Conservation (phyloP, 768 basidiomycete genomes). For the Hemileccinum rubropunctum region DNA sequence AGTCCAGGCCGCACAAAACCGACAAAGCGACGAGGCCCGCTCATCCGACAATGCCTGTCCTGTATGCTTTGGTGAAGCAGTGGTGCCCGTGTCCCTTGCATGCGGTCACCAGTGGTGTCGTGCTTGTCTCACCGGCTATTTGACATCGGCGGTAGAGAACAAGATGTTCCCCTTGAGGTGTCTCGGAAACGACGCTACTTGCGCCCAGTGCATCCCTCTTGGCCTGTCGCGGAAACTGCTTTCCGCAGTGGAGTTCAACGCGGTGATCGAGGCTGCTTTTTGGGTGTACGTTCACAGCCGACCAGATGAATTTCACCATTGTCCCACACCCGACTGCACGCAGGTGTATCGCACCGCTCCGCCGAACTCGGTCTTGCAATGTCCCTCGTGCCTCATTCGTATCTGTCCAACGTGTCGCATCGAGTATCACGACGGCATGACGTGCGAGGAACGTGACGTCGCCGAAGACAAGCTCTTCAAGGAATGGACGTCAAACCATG, state of each 20-base stretch:
- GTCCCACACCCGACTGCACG: slow-evolving; percentile 76
- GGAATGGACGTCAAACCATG: slow-evolving; percentile 59
- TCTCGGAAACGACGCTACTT: slow-evolving; percentile 61
- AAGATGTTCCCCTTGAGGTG: slow-evolving; percentile 71
- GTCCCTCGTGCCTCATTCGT: slow-evolving; percentile 66
- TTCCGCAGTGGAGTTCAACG: slow-evolving; percentile 49
- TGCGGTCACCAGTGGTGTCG: slow-evolving; percentile 75
- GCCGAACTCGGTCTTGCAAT: slow-evolving; percentile 53
- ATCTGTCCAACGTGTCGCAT: slow-evolving; percentile 64
- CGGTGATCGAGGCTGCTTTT: slow-evolving; percentile 57
- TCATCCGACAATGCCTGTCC: slow-evolving; percentile 47
- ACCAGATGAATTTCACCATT: slow-evolving; percentile 64
- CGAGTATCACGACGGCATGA: slow-evolving; percentile 62
- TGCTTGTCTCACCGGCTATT: slow-evolving; percentile 56
- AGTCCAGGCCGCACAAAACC: slow-evolving; percentile 38
- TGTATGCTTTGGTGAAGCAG: slow-evolving; percentile 61
- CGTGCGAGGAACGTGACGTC: slow-evolving; percentile 56
- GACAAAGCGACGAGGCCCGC: slow-evolving; percentile 27
- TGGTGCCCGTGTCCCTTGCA: slow-evolving; percentile 47
- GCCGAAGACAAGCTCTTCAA: slow-evolving; percentile 56
- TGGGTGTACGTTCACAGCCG: slow-evolving; percentile 57
- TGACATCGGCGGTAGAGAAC: slow-evolving; percentile 54
- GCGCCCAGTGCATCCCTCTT: slow-evolving; percentile 55
- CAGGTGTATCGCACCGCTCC: slow-evolving; percentile 66
- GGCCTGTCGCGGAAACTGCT: slow-evolving; percentile 49